Evolutionary conservation across 768 basidiomycete species (phyloP).

Genomic region (Boletellus ananiceps): DNA sequence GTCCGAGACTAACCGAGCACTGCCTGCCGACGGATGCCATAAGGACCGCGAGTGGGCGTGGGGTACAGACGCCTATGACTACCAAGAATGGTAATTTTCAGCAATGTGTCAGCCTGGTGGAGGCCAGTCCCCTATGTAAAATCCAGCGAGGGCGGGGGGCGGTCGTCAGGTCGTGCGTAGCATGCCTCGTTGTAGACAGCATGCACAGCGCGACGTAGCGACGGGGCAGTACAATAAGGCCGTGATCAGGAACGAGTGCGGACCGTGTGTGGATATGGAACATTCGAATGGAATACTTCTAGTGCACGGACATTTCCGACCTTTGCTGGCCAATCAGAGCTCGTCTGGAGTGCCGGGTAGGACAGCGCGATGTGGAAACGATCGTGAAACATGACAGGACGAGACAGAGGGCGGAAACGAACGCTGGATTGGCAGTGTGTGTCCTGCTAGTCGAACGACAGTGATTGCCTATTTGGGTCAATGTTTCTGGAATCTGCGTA

Average conservation of each 20-base stretch:
- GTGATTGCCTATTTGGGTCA: constrained; percentile 11
- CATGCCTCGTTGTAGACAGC: neutral
- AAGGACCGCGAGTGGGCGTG: no score
- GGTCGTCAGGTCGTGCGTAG: neutral
- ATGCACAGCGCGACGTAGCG: neutral
- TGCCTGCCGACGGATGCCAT: no score
- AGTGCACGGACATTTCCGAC: constrained; percentile 15
- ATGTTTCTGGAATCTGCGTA: neutral
- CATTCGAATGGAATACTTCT: constrained; percentile 23
- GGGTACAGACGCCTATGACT: neutral
- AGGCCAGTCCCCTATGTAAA: neutral
- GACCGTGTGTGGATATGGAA: constrained; percentile 19
- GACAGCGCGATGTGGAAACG: neutral
- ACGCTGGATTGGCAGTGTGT: neutral
- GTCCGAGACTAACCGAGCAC: no score
- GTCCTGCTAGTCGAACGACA: constrained; percentile 1
- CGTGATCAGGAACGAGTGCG: neutral
- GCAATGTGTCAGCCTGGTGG: no score
- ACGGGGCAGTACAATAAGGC: constrained; percentile 8
- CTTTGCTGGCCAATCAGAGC: neutral
- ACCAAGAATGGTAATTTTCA: neutral
- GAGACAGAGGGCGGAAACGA: neutral
- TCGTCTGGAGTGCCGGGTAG: neutral
- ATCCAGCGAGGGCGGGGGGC: neutral
- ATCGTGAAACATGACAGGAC: neutral